These are phyloP conservation scores for Chaetomiaceae sp. DNA, from an alignment of 2,329 filamentous ascomycete species.

Conservation along the genomic window DNA sequence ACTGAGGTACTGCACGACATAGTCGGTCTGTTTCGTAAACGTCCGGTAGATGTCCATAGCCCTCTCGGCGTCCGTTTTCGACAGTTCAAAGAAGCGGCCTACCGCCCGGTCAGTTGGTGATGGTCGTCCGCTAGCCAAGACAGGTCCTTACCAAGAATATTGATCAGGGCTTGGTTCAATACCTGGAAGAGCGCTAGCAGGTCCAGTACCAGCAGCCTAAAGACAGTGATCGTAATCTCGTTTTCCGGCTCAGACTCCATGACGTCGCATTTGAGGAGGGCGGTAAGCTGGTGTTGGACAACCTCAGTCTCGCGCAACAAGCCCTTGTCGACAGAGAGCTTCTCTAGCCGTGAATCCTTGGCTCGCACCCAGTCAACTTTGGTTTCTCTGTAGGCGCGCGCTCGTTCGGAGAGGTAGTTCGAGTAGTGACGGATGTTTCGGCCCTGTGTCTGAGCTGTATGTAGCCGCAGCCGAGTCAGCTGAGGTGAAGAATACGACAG, in stretches of 20 bases:
- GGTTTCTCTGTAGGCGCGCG: constrained; percentile 75
- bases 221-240: constrained; percentile 92
- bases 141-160: constrained; percentile 70
- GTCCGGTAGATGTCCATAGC: constrained; percentile 88
- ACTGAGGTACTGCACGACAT: constrained; percentile 84
- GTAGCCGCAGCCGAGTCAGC: constrained; percentile 10
- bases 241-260: constrained; percentile 87
- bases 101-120: constrained; percentile 23
- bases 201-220: constrained; percentile 85
- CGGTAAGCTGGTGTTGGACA: constrained; percentile 81
- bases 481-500: not conserved
- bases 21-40: constrained; percentile 88
- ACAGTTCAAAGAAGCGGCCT: constrained; percentile 99
- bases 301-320: constrained; percentile 85
- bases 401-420: constrained; percentile 77
- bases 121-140: not conserved
- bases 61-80: constrained; percentile 84
- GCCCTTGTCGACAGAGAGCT: constrained; percentile 84
- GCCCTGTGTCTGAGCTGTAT: constrained; percentile 85
- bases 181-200: constrained; percentile 86
- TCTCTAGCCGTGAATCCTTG: constrained; percentile 78
- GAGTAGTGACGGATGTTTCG: constrained; percentile 91
- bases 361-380: constrained; percentile 85
- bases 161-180: constrained; percentile 95
- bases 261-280: constrained; percentile 82